phyloP scores from a whole-genome alignment of 2,329 filamentous ascomycete species.

The Aspergillus felis region DNA sequence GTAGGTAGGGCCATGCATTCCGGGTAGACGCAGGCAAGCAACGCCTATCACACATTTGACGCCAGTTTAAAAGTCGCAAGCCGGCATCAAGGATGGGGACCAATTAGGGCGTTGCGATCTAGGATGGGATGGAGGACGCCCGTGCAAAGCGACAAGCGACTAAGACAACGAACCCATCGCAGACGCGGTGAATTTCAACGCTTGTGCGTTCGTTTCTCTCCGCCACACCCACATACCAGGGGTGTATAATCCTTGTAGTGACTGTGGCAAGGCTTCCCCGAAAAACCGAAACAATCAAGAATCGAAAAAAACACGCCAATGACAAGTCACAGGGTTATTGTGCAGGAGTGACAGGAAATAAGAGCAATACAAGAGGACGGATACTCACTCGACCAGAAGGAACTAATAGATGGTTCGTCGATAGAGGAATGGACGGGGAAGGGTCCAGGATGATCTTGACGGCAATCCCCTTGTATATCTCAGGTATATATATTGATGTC shows the following conservation, averaged over 20 bases:
- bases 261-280: not conserved
- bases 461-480: not conserved
- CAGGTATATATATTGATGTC: not conserved
- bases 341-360: not conserved
- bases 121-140: constrained; percentile 1
- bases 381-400: not conserved
- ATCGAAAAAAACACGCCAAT: not conserved
- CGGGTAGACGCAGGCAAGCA: constrained; percentile 28
- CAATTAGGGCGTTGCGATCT: constrained; percentile 19
- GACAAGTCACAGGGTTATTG: not conserved
- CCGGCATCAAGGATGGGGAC: constrained; percentile 18
- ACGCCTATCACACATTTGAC: constrained; percentile 24
- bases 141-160: not conserved
- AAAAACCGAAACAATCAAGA: not conserved
- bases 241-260: not conserved
- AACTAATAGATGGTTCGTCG: not conserved
- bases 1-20: constrained; percentile 19
- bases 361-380: not conserved
- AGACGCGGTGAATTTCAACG: not conserved
- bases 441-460: not conserved
- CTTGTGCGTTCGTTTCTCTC: not conserved
- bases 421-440: not conserved
- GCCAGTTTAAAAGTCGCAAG: constrained; percentile 22
- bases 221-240: not conserved
- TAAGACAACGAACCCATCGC: not conserved